phyloP scores from a whole-genome alignment of 768 basidiomycete genomes.

The Neoboletus subvelutipes region DNA sequence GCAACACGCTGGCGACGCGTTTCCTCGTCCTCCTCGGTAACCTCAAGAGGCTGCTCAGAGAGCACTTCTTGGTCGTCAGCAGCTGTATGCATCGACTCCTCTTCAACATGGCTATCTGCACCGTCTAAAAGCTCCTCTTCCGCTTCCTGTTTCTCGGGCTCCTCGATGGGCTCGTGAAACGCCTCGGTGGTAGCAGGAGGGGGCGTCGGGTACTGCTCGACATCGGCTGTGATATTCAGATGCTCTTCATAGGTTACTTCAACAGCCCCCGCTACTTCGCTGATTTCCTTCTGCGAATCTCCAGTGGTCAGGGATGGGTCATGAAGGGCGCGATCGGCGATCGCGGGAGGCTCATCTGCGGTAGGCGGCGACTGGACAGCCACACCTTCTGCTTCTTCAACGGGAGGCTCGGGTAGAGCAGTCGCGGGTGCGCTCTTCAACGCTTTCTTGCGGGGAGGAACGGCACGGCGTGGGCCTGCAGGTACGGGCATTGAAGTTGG shows the following conservation, averaged over 20 bases:
- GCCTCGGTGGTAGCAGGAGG: not conserved
- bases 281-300: slow-evolving; percentile 16
- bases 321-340: slow-evolving; percentile 1
- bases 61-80: slow-evolving; percentile 2
- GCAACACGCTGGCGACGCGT: slow-evolving; percentile 57
- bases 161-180: slow-evolving; percentile 9
- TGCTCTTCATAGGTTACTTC: slow-evolving; percentile 1
- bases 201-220: not conserved
- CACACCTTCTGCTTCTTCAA: slow-evolving; percentile 11
- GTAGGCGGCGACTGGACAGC: not conserved
- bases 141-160: slow-evolving; percentile 12
- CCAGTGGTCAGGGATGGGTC: slow-evolving; percentile 1
- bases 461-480: slow-evolving; percentile 68
- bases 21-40: slow-evolving; percentile 41
- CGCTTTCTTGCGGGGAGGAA: slow-evolving; percentile 68
- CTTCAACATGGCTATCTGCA: not conserved
- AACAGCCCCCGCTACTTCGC: not conserved
- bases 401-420: slow-evolving; percentile 29
- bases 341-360: slow-evolving; percentile 3
- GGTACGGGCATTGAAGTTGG: slow-evolving; percentile 72
- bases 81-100: not conserved
- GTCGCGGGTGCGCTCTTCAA: slow-evolving; percentile 48
- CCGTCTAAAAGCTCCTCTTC: slow-evolving; percentile 14
- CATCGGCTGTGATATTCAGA: not conserved
- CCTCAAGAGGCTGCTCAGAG: slow-evolving; percentile 2